phyloP scores from a whole-genome alignment of 768 basidiomycete genomes.

The Pleurotus giganteus region DNA sequence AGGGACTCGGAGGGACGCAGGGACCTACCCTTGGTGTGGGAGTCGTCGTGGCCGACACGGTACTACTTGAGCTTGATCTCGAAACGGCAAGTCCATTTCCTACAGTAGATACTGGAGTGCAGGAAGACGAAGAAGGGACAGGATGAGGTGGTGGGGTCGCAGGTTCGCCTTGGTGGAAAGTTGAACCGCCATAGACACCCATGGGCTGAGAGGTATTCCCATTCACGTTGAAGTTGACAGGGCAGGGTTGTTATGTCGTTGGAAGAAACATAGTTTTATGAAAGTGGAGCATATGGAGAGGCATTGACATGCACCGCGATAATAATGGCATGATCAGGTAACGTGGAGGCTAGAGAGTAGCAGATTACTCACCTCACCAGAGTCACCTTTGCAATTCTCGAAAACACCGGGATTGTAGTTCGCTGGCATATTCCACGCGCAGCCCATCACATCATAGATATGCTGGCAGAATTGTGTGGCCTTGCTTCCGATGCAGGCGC shows the following conservation, averaged over 20 bases:
- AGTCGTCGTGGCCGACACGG: slow-evolving; percentile 13
- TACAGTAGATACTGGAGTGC: slow-evolving; percentile 51
- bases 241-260: background rate
- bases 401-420: slow-evolving; percentile 43
- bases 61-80: slow-evolving; percentile 25
- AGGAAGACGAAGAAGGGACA: slow-evolving; percentile 57
- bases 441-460: slow-evolving; percentile 54
- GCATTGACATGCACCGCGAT: background rate
- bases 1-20: background rate
- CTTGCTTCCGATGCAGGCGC: slow-evolving; percentile 54
- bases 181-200: slow-evolving; percentile 68
- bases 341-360: background rate
- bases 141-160: slow-evolving; percentile 56
- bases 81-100: slow-evolving; percentile 40
- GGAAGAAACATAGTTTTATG: background rate
- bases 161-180: slow-evolving; percentile 63
- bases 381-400: slow-evolving; percentile 53
- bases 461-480: slow-evolving; percentile 60
- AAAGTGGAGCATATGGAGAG: background rate
- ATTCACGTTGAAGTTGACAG: background rate
- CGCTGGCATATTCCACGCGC: slow-evolving; percentile 62
- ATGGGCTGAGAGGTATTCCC: slow-evolving; percentile 39
- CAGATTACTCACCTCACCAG: slow-evolving; percentile 36
- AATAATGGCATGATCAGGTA: no score
- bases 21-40: slow-evolving; percentile 17